Evolutionary conservation across 495 filamentous ascomycete genomes (phyloP).

Genomic region (Trichocladium antarcticum): DNA sequence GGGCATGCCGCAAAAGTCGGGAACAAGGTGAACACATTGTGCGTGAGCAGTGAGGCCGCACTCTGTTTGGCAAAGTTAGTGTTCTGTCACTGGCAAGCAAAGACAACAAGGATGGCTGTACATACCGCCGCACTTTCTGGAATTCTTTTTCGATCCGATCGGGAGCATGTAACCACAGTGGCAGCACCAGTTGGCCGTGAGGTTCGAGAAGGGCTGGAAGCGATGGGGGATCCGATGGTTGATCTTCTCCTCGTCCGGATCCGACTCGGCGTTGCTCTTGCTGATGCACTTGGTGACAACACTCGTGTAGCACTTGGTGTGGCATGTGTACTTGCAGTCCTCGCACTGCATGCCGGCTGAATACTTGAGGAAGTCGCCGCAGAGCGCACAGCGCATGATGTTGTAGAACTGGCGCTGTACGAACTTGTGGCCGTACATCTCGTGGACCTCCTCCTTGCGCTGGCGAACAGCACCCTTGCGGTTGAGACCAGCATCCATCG

Average conservation of each 20-base stretch:
- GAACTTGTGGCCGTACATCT: constrained; percentile 99
- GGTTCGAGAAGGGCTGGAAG: constrained; percentile 86
- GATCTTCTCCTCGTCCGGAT: constrained; percentile 98
- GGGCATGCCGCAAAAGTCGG: constrained; percentile 98
- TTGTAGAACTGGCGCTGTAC: constrained; percentile 98
- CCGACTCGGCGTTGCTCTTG: constrained; percentile 94
- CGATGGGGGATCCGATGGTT: constrained; percentile 98
- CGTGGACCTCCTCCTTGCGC: constrained; percentile 91
- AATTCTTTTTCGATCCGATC: constrained; percentile 78
- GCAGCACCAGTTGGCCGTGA: constrained; percentile 98
- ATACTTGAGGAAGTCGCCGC: constrained; percentile 97
- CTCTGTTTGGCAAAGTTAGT: constrained; percentile 42
- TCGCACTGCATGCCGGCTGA: constrained; percentile 97
- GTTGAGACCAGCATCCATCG: constrained; percentile 77
- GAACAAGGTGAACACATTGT: constrained; percentile 86
- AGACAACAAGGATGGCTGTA: constrained; percentile 5
- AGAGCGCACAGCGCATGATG: constrained; percentile 98
- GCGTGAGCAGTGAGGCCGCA: constrained; percentile 86
- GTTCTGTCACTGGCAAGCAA: background rate
- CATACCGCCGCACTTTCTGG: constrained; percentile 78
- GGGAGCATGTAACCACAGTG: constrained; percentile 98
- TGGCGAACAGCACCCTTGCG: constrained; percentile 95
- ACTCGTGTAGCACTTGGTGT: constrained; percentile 89
- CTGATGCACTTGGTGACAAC: constrained; percentile 99
- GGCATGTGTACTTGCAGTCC: constrained; percentile 99